Base-by-base conservation (phyloP, 208 protist genomes). In the Crithidia sp. region DNA sequence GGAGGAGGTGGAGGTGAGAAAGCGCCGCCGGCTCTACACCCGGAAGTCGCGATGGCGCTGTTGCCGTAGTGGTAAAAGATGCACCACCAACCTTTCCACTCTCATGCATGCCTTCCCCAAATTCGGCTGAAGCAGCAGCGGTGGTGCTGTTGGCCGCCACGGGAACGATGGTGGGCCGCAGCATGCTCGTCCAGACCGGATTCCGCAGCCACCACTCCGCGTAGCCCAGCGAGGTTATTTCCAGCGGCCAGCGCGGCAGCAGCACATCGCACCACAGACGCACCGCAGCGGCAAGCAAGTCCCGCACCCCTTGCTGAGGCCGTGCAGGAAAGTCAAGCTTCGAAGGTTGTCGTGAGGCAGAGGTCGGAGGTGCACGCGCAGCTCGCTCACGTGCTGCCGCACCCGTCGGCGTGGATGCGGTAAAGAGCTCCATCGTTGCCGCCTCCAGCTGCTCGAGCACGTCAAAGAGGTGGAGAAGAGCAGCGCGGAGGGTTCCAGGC, bases 131-230 rank as follows among this genome's bases (percentile, higher is more conserved):
- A 28, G 28, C 28, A 28, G 28, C 28, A 28, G 28, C 28, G 28
- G 28, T 28, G 28, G 28, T 28, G 28, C 28, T 28, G 28, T 28
- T 28, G 28, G 28, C 28, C 28, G 28, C 28, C 28, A 28, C 28
- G 28, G 28, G 28, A 28, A 28, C 28, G 28, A 28, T 28, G 28
- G 28, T 28, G 28, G 28, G 1, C 28, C 28, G 28, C 5, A 44
- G 13, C 41, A 70, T 28, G 7, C 52, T 56, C 6, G 41, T 14
- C 67, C 67, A 79, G 2, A 67, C 44, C 7, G 50, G 53, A 58
- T 88, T 79, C 4, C 76, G 77, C 75, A 90, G 50, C 86, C 86
- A 90, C 86, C 86, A 88, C 75, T 88, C 79, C 47, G 84, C 60
- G 57, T 88, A 88, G 8, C 86, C 86, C 7, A 77, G 67, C 28